Evolutionary conservation across 1,284 basidiomycete genomes (phyloP), one percentile per base, ranked within the genome.

Genomic region (Cystobasidium slooffiae): DNA sequence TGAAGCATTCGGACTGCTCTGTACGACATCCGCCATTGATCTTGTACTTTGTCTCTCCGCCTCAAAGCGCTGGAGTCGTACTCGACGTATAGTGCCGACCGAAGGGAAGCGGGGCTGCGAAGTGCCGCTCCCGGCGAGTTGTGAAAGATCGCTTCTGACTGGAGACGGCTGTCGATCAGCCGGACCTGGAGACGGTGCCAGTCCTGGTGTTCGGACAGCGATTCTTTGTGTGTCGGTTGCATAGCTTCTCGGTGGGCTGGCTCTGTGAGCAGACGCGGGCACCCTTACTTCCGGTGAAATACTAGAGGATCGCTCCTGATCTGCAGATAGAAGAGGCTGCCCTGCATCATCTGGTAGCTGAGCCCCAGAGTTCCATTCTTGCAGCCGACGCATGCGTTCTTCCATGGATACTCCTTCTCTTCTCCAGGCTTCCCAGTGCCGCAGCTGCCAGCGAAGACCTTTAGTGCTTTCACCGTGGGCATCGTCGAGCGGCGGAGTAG

Each of bases 361-460:
- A 10, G 61, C 16, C 4, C 7, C n/a, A 8, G 43, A n/a, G 16
- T 72, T 63, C 43, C 56, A 56, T 24, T 70, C 31, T 20, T 64
- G 59, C 49, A 73, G 22, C 22, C 62, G 70, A 22, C 51, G 44
- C 22, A 65, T 8, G 16, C 70, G 70, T 3, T 73, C 70, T 24
- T 65, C 70, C 12, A 73, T 31, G 16, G 31, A 24, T n/a, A 58
- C 10, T 20, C 70, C 70, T 39, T 64, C 63, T 16, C 70, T 20
- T 46, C 70, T 65, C 70, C 70, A 73, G 41, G 70, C 70, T 43
- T 73, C 70, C 70, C 70, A 73, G 10, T 72, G 69, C n/a, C 69
- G 44, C 22, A 63, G n/a, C 41, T 72, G 46, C 69, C 69, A 64
- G 22, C 49, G 37, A 22, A 47, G 55, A 20, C 51, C 53, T 67